These are phyloP conservation scores for Phytophthora lateralis DNA, from an alignment of 352 stramenopile genomes.

Conservation along the genomic window DNA sequence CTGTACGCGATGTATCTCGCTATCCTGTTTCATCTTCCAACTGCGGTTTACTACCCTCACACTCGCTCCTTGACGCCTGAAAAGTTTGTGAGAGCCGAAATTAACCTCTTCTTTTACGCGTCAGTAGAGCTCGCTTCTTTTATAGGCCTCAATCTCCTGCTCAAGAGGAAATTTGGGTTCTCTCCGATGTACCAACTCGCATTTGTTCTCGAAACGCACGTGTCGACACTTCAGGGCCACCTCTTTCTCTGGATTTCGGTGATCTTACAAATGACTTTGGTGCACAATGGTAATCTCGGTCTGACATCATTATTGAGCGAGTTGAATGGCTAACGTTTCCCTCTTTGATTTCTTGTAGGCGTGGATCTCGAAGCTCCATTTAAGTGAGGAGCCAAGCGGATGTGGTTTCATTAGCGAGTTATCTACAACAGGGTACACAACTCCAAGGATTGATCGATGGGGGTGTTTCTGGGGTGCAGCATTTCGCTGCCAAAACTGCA, in stretches of 20 bases:
- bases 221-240: conserved; percentile 25
- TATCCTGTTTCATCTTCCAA: conserved; percentile 27
- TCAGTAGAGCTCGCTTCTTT: conserved; percentile 28
- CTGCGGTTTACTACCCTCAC: conserved; percentile 17
- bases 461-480: too few relatives aligned
- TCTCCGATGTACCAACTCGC: conserved; percentile 36
- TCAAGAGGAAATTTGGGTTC: conserved; percentile 14
- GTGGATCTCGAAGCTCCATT: conserved; percentile 6
- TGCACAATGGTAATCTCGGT: conserved; percentile 17
- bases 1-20: conserved; percentile 32
- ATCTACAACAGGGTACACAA: too few relatives aligned
- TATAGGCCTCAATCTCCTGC: background rate
- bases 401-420: too few relatives aligned
- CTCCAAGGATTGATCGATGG: too few relatives aligned
- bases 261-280: conserved; percentile 30
- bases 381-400: background rate
- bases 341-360: background rate
- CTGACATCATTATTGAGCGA: too few relatives aligned
- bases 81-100: background rate
- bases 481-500: too few relatives aligned
- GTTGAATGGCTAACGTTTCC: background rate
- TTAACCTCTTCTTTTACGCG: conserved; percentile 21
- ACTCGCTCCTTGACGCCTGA: conserved; percentile 4
- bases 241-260: conserved; percentile 33
- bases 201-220: conserved; percentile 40